Percentiles rank a stretch among this genome's conserved stretches.
phyloP scores from a whole-genome alignment of 2,329 filamentous ascomycete genomes.

The Cadophora gregata region DNA sequence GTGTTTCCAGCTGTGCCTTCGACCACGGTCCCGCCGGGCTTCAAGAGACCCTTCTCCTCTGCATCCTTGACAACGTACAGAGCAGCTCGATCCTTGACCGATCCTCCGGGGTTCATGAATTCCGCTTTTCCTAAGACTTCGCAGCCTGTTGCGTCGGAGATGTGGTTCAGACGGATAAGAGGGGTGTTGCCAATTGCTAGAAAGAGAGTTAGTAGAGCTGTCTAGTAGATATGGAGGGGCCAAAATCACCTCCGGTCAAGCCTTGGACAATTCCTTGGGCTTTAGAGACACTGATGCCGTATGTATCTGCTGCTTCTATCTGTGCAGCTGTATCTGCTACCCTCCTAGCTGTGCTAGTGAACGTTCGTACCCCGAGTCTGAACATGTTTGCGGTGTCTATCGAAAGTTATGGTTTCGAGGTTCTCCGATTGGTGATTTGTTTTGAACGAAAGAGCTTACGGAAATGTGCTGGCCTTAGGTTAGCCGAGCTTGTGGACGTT shows the following conservation, averaged over 20 bases:
- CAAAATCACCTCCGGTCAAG: conserved; percentile 66
- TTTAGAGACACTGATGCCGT: conserved; percentile 67
- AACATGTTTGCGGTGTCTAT: too few relatives aligned
- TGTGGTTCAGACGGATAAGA: conserved; percentile 84
- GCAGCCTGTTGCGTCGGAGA: conserved; percentile 92
- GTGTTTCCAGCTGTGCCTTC: conserved; percentile 98
- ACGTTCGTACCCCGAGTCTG: conserved; percentile 58
- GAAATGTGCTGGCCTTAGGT: too few relatives aligned
- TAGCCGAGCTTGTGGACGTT: conserved; percentile 11
- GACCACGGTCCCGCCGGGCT: conserved; percentile 89
- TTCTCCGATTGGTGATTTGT: too few relatives aligned
- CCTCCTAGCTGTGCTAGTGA: conserved; percentile 59
- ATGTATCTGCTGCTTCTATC: conserved; percentile 56
- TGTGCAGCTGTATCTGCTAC: conserved; percentile 53
- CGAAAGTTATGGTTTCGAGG: too few relatives aligned
- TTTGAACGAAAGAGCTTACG: too few relatives aligned
- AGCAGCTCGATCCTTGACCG: conserved; percentile 94
- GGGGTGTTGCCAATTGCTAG: conserved; percentile 97
- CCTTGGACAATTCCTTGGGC: conserved; percentile 70
- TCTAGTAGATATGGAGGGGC: conserved; percentile 13
- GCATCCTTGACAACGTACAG: conserved; percentile 94
- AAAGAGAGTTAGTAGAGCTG: conserved; percentile 21
- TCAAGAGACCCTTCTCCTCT: conserved; percentile 83
- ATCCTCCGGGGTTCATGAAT: conserved; percentile 97
- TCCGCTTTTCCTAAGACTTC: conserved; percentile 96